These are phyloP conservation scores for Nemophila menziesii DNA, from an alignment of 257 asterid genomes.

Conservation along the genomic window DNA sequence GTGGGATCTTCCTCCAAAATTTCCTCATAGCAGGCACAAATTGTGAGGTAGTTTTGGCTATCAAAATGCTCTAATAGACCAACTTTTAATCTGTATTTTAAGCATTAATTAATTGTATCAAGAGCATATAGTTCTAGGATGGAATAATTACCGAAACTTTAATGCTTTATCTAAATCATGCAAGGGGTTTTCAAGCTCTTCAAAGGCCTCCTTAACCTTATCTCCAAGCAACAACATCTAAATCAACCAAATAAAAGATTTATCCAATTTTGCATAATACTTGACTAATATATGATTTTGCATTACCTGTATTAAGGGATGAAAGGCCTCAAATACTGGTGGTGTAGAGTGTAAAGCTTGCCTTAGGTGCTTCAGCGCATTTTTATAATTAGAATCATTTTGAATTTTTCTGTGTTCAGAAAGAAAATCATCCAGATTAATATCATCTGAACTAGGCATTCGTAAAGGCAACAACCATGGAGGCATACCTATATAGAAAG, in stretches of 20 bases:
- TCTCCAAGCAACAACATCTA: constrained; percentile 87
- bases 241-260: constrained; percentile 10
- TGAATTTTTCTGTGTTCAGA: constrained; percentile 33
- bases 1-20: constrained; percentile 71
- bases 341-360: constrained; percentile 50
- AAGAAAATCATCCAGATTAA: constrained; percentile 40
- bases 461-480: constrained; percentile 75
- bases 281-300: not conserved
- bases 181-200: constrained; percentile 39
- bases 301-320: constrained; percentile 76
- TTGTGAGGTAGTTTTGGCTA: constrained; percentile 31
- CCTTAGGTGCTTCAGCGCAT: constrained; percentile 50
- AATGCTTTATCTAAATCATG: constrained; percentile 30
- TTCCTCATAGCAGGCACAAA: constrained; percentile 45
- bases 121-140: too few relatives aligned
- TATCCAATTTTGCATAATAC: too few relatives aligned
- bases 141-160: constrained; percentile 46
- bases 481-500: constrained; percentile 79
- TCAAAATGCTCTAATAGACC: constrained; percentile 65
- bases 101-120: constrained; percentile 5
- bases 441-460: constrained; percentile 42
- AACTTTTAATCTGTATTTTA: constrained; percentile 52
- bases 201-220: constrained; percentile 67
- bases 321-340: constrained; percentile 65
- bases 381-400: constrained; percentile 35